A percentile compares a stretch with the other conserved stretches of the same genome.
phyloP scores from a whole-genome alignment of 768 basidiomycete genomes.

The Infundibulicybe gibba region DNA sequence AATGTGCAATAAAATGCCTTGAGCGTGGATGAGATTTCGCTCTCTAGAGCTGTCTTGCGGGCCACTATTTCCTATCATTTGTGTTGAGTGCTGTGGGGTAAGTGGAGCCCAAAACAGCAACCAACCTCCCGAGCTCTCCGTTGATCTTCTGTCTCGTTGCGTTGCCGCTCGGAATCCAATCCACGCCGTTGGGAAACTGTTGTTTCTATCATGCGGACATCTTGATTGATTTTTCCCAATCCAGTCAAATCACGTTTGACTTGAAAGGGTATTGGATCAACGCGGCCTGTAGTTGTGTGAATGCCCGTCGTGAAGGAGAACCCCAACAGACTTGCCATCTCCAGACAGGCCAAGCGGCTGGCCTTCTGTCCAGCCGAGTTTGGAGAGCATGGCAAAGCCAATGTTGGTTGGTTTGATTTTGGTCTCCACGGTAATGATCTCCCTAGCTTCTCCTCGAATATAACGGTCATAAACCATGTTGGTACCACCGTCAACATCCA shows the following conservation, averaged over 20 bases:
- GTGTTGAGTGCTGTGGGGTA: not conserved
- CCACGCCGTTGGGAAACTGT: slow-evolving; percentile 80
- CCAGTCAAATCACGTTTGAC: slow-evolving; percentile 77
- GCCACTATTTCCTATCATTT: slow-evolving; percentile 54
- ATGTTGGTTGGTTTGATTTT: slow-evolving; percentile 77
- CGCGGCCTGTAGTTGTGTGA: slow-evolving; percentile 48
- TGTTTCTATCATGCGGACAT: slow-evolving; percentile 80
- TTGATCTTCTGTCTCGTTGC: slow-evolving; percentile 77
- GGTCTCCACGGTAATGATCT: slow-evolving; percentile 78
- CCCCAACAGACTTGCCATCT: slow-evolving; percentile 48
- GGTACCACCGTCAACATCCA: slow-evolving; percentile 45
- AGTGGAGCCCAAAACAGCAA: not conserved
- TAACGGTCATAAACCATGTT: slow-evolving; percentile 67
- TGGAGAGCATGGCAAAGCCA: slow-evolving; percentile 76
- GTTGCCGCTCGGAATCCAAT: slow-evolving; percentile 78
- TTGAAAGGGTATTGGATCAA: slow-evolving; percentile 81
- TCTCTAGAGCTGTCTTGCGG: slow-evolving; percentile 59
- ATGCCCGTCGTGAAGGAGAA: not conserved
- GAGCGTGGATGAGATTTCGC: slow-evolving; percentile 65
- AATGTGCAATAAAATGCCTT: slow-evolving; percentile 76
- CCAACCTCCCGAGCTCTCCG: slow-evolving; percentile 67
- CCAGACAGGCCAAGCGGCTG: slow-evolving; percentile 72
- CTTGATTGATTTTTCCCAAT: slow-evolving; percentile 74
- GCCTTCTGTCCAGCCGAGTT: slow-evolving; percentile 82
- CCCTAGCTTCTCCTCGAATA: slow-evolving; percentile 43